Percentiles rank a stretch among this genome's conserved stretches.
These are phyloP conservation scores for Sanghuangporus sanghuang DNA, from an alignment of 1,284 basidiomycete species.

Conservation along the genomic window DNA sequence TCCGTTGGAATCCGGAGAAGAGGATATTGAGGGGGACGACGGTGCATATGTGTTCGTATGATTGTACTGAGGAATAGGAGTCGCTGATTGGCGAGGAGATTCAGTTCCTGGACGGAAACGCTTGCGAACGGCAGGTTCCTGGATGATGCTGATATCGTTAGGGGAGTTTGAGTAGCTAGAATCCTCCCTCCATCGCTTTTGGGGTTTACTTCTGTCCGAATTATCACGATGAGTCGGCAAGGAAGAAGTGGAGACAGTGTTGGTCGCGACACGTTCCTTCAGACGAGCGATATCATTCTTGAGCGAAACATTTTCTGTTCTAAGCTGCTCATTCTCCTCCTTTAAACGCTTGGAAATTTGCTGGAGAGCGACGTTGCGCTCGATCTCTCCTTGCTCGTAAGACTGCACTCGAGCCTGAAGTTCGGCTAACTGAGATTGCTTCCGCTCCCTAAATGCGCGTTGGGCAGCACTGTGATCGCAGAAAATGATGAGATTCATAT, in stretches of 20 bases:
- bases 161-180: slow-evolving; percentile 29
- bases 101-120: slow-evolving; percentile 36
- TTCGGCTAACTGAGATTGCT: slow-evolving; percentile 86
- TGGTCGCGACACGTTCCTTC: slow-evolving; percentile 39
- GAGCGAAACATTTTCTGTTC: slow-evolving; percentile 55
- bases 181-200: slow-evolving; percentile 54
- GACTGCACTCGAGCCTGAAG: slow-evolving; percentile 82
- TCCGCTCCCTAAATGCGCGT: slow-evolving; percentile 86
- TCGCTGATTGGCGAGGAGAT: slow-evolving; percentile 21
- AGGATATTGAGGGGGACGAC: slow-evolving; percentile 39
- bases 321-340: slow-evolving; percentile 79
- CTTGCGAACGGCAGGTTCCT: slow-evolving; percentile 39
- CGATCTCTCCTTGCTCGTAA: slow-evolving; percentile 88
- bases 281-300: slow-evolving; percentile 53
- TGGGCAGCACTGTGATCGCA: slow-evolving; percentile 68
- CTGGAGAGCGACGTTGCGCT: slow-evolving; percentile 83
- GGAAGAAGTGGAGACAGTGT: slow-evolving; percentile 25
- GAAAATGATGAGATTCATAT: not conserved
- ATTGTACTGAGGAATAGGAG: slow-evolving; percentile 19
- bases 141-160: slow-evolving; percentile 18
- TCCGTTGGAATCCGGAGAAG: slow-evolving; percentile 47
- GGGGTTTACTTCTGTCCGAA: slow-evolving; percentile 24
- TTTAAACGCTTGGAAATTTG: slow-evolving; percentile 82
- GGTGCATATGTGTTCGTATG: slow-evolving; percentile 22
- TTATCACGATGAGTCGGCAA: not conserved